These are phyloP conservation scores for Pseudocercospora ulei DNA, from an alignment of 2,329 filamentous ascomycete species.

Conservation along the genomic window DNA sequence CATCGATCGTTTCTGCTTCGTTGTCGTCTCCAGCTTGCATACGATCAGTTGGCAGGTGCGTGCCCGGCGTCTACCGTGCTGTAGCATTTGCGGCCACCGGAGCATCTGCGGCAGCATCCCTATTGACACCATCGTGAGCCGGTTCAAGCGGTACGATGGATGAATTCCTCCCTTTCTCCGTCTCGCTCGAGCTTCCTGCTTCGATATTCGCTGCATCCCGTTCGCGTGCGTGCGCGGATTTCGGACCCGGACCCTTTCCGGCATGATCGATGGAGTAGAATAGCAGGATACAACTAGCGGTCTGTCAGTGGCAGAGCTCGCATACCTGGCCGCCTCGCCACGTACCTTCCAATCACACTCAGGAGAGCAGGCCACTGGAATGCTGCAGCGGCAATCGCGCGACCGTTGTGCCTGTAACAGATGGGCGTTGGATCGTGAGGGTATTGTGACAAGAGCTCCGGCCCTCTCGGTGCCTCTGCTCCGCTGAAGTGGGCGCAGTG, in stretches of 20 bases:
- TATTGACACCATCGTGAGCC: neutral
- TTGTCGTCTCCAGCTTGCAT: neutral
- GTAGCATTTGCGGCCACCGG: constrained; percentile 3
- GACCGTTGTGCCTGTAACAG: constrained; percentile 43
- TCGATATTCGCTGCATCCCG: neutral
- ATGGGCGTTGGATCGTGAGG: constrained; percentile 35
- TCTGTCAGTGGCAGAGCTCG: neutral
- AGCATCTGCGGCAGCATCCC: constrained; percentile 1
- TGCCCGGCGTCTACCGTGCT: constrained; percentile 6
- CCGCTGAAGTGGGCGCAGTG: constrained; percentile 42
- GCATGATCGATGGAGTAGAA: constrained; percentile 36
- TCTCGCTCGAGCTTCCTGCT: constrained; percentile 2
- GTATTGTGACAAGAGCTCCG: constrained; percentile 30
- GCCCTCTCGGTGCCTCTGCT: constrained; percentile 29
- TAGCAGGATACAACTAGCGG: constrained; percentile 34
- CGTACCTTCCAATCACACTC: constrained; percentile 43
- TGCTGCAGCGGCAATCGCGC: constrained; percentile 45
- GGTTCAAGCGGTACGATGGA: neutral
- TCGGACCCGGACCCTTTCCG: constrained; percentile 34
- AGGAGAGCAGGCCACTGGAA: constrained; percentile 47
- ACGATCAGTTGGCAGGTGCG: neutral
- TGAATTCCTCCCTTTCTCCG: neutral
- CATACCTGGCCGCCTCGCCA: constrained; percentile 13
- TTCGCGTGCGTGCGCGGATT: constrained; percentile 33
- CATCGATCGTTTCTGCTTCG: neutral